Evolutionary conservation across 1,139 yeast genomes (phyloP).

Genomic region (Scheffersomyces lignicola): DNA sequence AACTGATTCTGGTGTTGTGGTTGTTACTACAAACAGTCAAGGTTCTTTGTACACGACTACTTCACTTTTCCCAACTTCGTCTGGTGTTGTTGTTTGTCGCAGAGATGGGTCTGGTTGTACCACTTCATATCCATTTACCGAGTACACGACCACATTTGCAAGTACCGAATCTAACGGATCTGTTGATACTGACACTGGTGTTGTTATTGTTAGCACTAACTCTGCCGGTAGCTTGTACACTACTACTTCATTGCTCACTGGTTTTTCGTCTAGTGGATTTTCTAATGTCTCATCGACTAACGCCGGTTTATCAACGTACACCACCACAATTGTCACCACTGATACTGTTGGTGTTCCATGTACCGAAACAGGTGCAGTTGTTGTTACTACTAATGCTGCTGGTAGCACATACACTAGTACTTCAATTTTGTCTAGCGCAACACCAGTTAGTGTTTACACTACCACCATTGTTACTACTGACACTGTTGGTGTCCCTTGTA

Average conservation of each 20-base stretch:
- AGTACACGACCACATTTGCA: slow-evolving; percentile 19
- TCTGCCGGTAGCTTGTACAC: slow-evolving; percentile 10
- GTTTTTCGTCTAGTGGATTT: too few species aligned
- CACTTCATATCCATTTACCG: slow-evolving; percentile 11
- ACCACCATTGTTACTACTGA: slow-evolving; percentile 5
- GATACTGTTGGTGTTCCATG: slow-evolving; percentile 16
- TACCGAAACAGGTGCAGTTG: slow-evolving; percentile 16
- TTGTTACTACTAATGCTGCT: slow-evolving; percentile 5
- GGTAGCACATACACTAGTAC: slow-evolving; percentile 9
- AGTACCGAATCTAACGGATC: slow-evolving; percentile 19
- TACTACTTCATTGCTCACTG: slow-evolving; percentile 9
- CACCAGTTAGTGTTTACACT: slow-evolving; percentile 4
- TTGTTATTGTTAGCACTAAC: slow-evolving; percentile 12
- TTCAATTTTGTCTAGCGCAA: slow-evolving; percentile 5
- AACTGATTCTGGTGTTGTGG: slow-evolving; percentile 17
- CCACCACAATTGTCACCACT: slow-evolving; percentile 18
- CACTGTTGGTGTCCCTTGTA: slow-evolving; percentile 2
- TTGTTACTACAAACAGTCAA: slow-evolving; percentile 5
- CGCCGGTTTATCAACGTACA: slow-evolving; percentile 15
- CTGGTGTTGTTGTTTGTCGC: slow-evolving; percentile 2
- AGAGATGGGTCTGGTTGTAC: slow-evolving; percentile 5
- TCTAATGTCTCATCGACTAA: too few species aligned
- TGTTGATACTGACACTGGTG: slow-evolving; percentile 15
- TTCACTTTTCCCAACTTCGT: slow-evolving; percentile 5
- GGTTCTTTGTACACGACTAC: slow-evolving; percentile 9